A percentile compares a stretch with the other conserved stretches of the same genome.
phyloP scores from a whole-genome alignment of 306 rosid species.

The Arachis stenosperma region DNA sequence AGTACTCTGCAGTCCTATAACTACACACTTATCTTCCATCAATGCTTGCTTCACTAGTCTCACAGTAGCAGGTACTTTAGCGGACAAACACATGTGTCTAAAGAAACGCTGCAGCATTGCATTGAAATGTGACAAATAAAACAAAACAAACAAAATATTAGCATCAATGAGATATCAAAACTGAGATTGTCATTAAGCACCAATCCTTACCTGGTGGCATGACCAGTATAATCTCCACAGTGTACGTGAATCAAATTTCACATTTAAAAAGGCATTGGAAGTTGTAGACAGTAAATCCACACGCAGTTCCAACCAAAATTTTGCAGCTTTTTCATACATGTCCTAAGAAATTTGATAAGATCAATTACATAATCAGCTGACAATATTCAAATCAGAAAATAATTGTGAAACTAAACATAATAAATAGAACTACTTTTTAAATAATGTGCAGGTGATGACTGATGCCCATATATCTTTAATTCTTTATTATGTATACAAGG shows the following conservation, averaged over 20 bases:
- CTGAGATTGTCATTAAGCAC: slow-evolving; percentile 3
- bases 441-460: slow-evolving; percentile 16
- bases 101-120: slow-evolving; percentile 85
- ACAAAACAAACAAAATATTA: slow-evolving; percentile 29
- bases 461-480: slow-evolving; percentile 15
- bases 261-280: slow-evolving; percentile 54
- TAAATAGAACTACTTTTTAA: not conserved
- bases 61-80: slow-evolving; percentile 96
- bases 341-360: slow-evolving; percentile 53
- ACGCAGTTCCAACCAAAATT: slow-evolving; percentile 91
- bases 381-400: slow-evolving; percentile 20
- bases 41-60: slow-evolving; percentile 88
- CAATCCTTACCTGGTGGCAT: slow-evolving; percentile 83
- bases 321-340: slow-evolving; percentile 87
- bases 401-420: not conserved
- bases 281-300: slow-evolving; percentile 72
- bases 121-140: slow-evolving; percentile 31
- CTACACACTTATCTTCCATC: slow-evolving; percentile 79
- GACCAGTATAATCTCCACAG: slow-evolving; percentile 98
- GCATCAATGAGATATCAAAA: slow-evolving; percentile 14
- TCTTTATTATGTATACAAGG: not conserved
- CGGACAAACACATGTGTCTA: slow-evolving; percentile 98
- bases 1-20: slow-evolving; percentile 98
- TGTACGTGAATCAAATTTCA: slow-evolving; percentile 74
- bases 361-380: slow-evolving; percentile 19